These are phyloP conservation scores for Lachnellula suecica DNA, from an alignment of 2,329 filamentous ascomycete species.

Conservation along the genomic window DNA sequence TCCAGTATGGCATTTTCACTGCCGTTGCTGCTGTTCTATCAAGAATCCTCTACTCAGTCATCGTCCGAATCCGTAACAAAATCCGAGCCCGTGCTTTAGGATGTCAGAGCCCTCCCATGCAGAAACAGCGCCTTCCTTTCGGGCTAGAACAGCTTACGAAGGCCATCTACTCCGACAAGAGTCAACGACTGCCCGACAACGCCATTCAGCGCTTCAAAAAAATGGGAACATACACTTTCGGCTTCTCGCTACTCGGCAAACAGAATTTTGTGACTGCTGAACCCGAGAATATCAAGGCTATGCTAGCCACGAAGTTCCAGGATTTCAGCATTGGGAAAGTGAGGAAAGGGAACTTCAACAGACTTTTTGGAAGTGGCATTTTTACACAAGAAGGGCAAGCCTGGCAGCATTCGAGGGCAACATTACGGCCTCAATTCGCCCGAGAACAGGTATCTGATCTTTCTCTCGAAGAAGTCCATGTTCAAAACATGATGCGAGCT, in stretches of 20 bases:
- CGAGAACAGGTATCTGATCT: constrained; percentile 49
- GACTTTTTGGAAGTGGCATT: constrained; percentile 55
- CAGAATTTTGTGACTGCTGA: constrained; percentile 49
- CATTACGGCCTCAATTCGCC: constrained; percentile 54
- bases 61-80: too few species aligned
- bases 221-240: constrained; percentile 8
- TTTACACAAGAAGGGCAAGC: constrained; percentile 51
- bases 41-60: too few species aligned
- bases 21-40: too few species aligned
- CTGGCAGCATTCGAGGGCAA: constrained; percentile 52
- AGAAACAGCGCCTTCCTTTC: constrained; percentile 40
- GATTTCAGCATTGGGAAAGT: constrained; percentile 48
- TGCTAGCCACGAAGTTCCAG: constrained; percentile 55
- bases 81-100: too few species aligned
- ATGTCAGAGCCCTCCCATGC: too few species aligned
- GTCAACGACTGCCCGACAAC: too few species aligned
- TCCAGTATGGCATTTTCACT: too few species aligned
- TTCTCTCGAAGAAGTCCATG: constrained; percentile 58
- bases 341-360: constrained; percentile 44
- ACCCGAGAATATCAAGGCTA: constrained; percentile 55
- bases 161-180: constrained; percentile 35
- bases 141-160: too few species aligned
- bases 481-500: constrained; percentile 58
- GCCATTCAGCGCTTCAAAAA: too few species aligned
- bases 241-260: constrained; percentile 14